Evolutionary conservation across 2,329 filamentous ascomycete species (phyloP), one percentile per base, ranked within the genome.

Genomic region (Capronia americana): DNA sequence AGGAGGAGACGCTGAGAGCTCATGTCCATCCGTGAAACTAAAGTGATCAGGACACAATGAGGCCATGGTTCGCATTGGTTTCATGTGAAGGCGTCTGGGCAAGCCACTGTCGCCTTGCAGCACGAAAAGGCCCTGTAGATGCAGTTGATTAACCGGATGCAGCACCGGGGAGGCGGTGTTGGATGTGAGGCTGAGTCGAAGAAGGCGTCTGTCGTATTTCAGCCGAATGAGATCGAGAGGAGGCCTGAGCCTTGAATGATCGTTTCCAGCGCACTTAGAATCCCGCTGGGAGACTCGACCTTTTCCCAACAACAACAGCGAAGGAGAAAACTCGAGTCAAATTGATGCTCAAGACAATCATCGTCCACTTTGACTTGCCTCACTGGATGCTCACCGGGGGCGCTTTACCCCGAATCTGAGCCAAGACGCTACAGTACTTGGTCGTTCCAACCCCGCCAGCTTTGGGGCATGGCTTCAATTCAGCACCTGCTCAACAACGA

Each of bases 401-500:
- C 34, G 34, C 34, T 17, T 17, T 17, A 17, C 38, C 17, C 5
- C 12, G 38, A 41, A 41, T 17, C 38, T 41, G 38, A 17, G 38
- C 38, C 38, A 41, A 41, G 38, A 41, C 38, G 38, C 38, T 41
- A n/a, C n/a, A n/a, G n/a, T n/a, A 41, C 38, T 41, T 17, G 17
- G 38, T 41, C 34, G 34, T 17, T 4, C 17, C 6, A 41, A 17
- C 38, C 14, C 38, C 38, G 38, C 38, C 8, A 17, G n/a, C 20
- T 26, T 24, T 28, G 23, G 11, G 23, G 20, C 20, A 55, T 55
- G 26, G 53, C 53, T 34, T 24, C 53, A n/a, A 55, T 55, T 32
- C 53, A 55, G 17, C 23, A 55, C 1, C 53, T 55, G 11, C 53
- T 55, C 24, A 55, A 55, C 53, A 24, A 34, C 14, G 28, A 55